These are phyloP conservation scores for Gastrolobium bilobum DNA, from an alignment of 306 rosid species.

Conservation along the genomic window DNA sequence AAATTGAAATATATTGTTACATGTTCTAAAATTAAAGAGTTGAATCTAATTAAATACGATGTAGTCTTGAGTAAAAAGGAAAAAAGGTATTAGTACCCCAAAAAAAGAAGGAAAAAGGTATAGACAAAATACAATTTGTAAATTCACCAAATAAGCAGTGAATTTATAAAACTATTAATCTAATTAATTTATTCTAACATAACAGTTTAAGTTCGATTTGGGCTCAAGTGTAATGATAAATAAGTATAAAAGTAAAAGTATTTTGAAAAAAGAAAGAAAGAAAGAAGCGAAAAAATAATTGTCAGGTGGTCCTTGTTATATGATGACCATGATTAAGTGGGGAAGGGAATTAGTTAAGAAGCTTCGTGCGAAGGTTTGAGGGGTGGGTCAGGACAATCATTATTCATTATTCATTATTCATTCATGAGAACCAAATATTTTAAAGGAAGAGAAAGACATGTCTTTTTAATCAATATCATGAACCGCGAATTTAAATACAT, in stretches of 20 bases:
- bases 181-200: not conserved
- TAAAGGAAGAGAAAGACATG: constrained; percentile 25
- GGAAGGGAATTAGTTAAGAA: constrained; percentile 51
- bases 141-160: no score
- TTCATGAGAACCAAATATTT: constrained; percentile 13
- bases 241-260: not conserved
- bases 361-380: constrained; percentile 56
- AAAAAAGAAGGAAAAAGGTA: no score
- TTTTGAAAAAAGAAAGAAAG: not conserved
- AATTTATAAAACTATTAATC: no score
- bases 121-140: no score
- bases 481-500: not conserved
- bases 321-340: constrained; percentile 40
- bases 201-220: not conserved
- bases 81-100: no score
- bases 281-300: not conserved
- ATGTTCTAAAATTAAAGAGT: no score
- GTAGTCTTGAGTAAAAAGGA: no score
- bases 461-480: constrained; percentile 31
- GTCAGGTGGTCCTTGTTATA: constrained; percentile 7
- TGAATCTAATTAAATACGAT: no score
- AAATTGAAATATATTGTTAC: no score
- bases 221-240: not conserved
- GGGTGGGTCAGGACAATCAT: constrained; percentile 19
- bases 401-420: constrained; percentile 12